phyloP scores from a whole-genome alignment of 2,329 filamentous ascomycete species.

The Fusarium subglutinans region DNA sequence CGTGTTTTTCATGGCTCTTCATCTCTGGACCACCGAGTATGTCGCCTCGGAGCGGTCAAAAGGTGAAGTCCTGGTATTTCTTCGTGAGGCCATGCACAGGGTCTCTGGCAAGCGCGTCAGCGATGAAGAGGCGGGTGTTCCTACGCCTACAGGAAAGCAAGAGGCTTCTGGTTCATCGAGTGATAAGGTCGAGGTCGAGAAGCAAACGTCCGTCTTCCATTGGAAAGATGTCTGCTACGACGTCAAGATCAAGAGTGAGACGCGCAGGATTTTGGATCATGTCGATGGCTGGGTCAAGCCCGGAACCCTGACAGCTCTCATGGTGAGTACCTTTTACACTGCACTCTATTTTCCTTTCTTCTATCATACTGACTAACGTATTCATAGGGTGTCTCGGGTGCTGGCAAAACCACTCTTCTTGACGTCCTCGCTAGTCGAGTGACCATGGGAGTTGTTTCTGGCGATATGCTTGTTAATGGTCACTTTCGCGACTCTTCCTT shows the following conservation, averaged over 20 bases:
- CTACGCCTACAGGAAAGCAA: not conserved
- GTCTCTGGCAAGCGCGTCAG: not conserved
- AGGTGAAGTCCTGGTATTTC: slow-evolving; percentile 31
- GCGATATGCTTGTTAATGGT: slow-evolving; percentile 74
- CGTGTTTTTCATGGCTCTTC: slow-evolving; percentile 21
- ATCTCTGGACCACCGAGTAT: slow-evolving; percentile 22
- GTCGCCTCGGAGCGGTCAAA: slow-evolving; percentile 30
- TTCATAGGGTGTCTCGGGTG: slow-evolving; percentile 71
- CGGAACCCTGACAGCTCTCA: slow-evolving; percentile 74
- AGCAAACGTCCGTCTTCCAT: slow-evolving; percentile 62
- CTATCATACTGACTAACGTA: not conserved
- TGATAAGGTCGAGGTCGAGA: not conserved
- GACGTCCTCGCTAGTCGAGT: slow-evolving; percentile 83
- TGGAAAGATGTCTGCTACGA: slow-evolving; percentile 78
- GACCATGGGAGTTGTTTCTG: slow-evolving; percentile 85
- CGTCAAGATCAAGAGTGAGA: slow-evolving; percentile 71
- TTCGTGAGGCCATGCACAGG: slow-evolving; percentile 5
- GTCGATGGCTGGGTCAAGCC: slow-evolving; percentile 79
- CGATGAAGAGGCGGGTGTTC: not conserved
- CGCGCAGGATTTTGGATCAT: slow-evolving; percentile 71
- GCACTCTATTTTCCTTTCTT: not conserved
- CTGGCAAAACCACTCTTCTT: slow-evolving; percentile 87
- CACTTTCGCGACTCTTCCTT: slow-evolving; percentile 77
- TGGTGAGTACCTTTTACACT: slow-evolving; percentile 55
- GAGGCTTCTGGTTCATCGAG: not conserved